Evolutionary conservation across 176 grass and related monocot genomes (phyloP).

Genomic region (Pharus latifolius): DNA sequence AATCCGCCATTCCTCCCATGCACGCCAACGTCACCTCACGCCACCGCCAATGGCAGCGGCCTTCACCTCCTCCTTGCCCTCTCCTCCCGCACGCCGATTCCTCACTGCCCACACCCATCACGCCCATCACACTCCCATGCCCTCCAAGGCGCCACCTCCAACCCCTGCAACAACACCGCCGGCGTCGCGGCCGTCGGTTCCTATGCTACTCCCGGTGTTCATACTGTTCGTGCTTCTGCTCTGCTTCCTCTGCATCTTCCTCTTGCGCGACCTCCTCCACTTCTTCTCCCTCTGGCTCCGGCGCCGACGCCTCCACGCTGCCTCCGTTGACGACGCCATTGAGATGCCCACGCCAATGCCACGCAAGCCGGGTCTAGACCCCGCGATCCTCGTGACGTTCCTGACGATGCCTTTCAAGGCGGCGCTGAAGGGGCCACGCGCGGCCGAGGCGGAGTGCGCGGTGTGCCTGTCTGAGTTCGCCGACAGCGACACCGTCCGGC

Average conservation of each 20-base stretch:
- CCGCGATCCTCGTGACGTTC: constrained; percentile 35
- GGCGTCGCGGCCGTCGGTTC: constrained; percentile 4
- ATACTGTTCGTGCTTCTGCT: constrained; percentile 44
- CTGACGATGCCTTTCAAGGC: constrained; percentile 9
- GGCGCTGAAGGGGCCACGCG: background rate
- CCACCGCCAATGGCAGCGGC: constrained; percentile 13
- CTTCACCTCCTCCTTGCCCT: background rate
- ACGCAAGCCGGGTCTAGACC: constrained; percentile 38
- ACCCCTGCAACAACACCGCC: background rate
- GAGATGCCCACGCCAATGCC: background rate
- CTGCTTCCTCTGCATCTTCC: constrained; percentile 54
- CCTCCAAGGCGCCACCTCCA: background rate
- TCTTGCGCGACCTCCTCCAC: constrained; percentile 51
- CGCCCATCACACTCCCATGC: background rate
- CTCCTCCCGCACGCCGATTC: constrained; percentile 7
- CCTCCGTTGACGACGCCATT: background rate
- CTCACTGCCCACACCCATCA: background rate
- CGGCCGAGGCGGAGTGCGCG: constrained; percentile 29
- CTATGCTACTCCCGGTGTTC: constrained; percentile 43
- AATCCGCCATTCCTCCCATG: background rate
- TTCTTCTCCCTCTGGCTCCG: constrained; percentile 50
- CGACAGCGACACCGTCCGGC: constrained; percentile 34
- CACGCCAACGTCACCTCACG: background rate
- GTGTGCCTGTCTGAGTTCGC: constrained; percentile 58
- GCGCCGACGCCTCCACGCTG: constrained; percentile 13